Base-by-base conservation (phyloP, 78 protist species). In the Dictyostelium purpureum region DNA sequence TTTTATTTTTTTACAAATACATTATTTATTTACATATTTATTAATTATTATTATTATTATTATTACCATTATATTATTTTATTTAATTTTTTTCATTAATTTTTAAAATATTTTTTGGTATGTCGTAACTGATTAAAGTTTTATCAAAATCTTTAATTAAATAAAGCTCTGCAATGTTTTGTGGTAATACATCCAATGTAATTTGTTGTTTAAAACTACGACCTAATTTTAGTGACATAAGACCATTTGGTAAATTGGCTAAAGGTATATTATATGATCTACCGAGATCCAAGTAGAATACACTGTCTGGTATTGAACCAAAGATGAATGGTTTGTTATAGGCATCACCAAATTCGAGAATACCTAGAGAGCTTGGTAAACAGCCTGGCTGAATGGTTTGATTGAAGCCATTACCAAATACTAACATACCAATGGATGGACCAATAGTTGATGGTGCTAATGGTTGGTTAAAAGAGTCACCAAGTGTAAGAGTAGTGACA, bases 371-470 rank as follows among this genome's bases (percentile, higher is more conserved):
- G 24, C 38, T 54, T 16, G 77, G 77, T 12, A 70, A n/a, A 43
- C 77, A 70, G 38, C 77, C 77, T 12, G 54, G 42, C 2, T 31
- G 5, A 2, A 70, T 43, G 43, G 24, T 37, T 70, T 70, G 77
- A 43, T 70, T 70, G 51, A 70, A 70, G 3, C 31, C 0, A 21
- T 70, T 54, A 70, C 77, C 77, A 70, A 70, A 70, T 70, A 70
- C 77, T 14, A 70, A 43, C 61, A 43, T 70, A 26, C 77, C 35
- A 26, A 70, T 24, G 4, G 77, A 70, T 10, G n/a, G 52, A 70
- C 71, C 71, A 33, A 63, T 28, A 28, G 33, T 0, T 33, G 43
- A 37, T 16, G 76, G 76, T 40, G 76, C 16, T 40, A 67, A 11
- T 21, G 76, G 76, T 67, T 67, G 76, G 38, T 67, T 67, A 0